Base-by-base conservation (phyloP, 495 filamentous ascomycete genomes). In the Aspergillus funiculosus region DNA sequence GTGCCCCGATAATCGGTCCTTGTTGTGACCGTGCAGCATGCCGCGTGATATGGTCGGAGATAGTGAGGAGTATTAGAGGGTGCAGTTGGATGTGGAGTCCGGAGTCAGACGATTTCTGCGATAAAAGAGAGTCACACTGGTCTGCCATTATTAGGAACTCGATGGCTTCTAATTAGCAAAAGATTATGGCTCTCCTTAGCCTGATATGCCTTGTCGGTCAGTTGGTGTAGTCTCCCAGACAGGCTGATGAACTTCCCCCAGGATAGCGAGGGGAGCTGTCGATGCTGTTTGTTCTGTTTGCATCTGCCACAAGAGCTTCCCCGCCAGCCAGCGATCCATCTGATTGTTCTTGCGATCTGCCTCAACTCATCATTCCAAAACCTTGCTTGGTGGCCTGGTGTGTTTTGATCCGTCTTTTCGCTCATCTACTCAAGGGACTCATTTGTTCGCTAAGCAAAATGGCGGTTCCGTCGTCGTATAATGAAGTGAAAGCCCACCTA, bases 11-110 rank as follows among this genome's bases (percentile, higher is more conserved):
- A 24, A 96, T 76, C 4, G 88, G 88, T 0, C 83, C 85, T 31
- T 74, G 62, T 40, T 86, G 77, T 37, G 76, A 73, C 21, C 94
- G 81, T 29, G 92, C 77, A 10, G 81, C 86, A 66, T 92, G 89
- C 39, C 92, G 80, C 30, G 91, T 94, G 61, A 96, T 89, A 64
- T 89, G 91, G 69, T 99, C 92, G 39, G 90, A 95, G 49, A 99
- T 90, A 14, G 86, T 94, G 66, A 99, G 87, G 39, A 97, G 81
- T 22, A 94, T 87, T 7, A 99, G 82, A 30, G 92, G 92, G 59
- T 99, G 92, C 4, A 99, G 81, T 54, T 88, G 83, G 21, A 90
- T 81, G 52, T 86, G 79, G 13, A 94, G 79, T 17, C 85, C 82
- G 10, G 86, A 87, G 53, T 83, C 79, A 45, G 89, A 86, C 7